Percentiles rank a stretch among this genome's conserved stretches.
These are phyloP conservation scores for Nannochloris sp. DNA, from an alignment of 139 green algal species.

Conservation along the genomic window DNA sequence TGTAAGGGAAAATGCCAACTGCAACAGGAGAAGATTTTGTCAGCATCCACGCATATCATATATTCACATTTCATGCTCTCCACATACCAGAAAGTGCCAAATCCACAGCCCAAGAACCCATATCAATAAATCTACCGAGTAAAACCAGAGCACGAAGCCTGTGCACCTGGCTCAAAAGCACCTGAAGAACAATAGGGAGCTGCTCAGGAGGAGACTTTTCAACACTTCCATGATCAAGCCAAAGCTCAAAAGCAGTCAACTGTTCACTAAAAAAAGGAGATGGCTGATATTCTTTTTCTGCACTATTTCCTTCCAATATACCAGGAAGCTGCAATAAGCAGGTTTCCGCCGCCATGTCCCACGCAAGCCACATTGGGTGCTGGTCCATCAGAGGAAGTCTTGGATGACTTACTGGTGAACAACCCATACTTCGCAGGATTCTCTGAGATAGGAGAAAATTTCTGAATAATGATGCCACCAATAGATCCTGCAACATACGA, in stretches of 20 bases:
- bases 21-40: neutral
- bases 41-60: neutral
- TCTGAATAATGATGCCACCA: constrained; percentile 93
- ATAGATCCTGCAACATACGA: constrained; percentile 63
- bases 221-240: constrained; percentile 74
- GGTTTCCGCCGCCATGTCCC: constrained; percentile 95
- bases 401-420: constrained; percentile 59
- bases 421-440: constrained; percentile 80
- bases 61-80: neutral
- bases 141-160: constrained; percentile 86
- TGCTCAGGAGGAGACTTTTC: constrained; percentile 90
- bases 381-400: constrained; percentile 87
- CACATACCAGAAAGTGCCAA: constrained; percentile 62
- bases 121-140: constrained; percentile 92
- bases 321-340: constrained; percentile 78
- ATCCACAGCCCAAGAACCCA: constrained; percentile 95
- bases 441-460: constrained; percentile 98
- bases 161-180: constrained; percentile 94
- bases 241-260: constrained; percentile 97
- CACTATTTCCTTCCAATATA: constrained; percentile 22
- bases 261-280: constrained; percentile 93
- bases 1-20: constrained; percentile 99
- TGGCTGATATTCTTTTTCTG: constrained; percentile 32
- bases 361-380: constrained; percentile 93
- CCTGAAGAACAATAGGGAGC: constrained; percentile 97